Evolutionary conservation across 2,329 filamentous ascomycete genomes (phyloP).

Genomic region (Calonectria leucothoes): DNA sequence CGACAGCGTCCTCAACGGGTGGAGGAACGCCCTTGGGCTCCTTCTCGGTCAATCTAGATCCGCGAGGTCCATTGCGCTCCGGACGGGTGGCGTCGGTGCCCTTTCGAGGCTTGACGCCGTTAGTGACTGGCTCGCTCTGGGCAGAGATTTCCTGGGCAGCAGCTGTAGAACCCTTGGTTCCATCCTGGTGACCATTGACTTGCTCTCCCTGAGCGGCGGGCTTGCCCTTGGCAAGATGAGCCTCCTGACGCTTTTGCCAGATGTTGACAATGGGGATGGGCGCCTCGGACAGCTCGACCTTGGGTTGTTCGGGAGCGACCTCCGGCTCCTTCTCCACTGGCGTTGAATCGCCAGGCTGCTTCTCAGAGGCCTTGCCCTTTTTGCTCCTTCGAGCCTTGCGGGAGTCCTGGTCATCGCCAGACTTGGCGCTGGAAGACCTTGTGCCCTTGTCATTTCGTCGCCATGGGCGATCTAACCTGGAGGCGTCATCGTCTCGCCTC

Average conservation of each 20-base stretch:
- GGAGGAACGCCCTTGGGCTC: constrained; percentile 60
- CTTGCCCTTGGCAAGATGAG: constrained; percentile 66
- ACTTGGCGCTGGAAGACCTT: constrained; percentile 72
- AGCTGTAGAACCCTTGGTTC: constrained; percentile 55
- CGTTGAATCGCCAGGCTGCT: constrained; percentile 61
- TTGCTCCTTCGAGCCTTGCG: constrained; percentile 68
- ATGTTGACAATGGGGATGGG: constrained; percentile 86
- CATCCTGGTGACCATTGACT: constrained; percentile 49
- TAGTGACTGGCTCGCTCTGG: constrained; percentile 44
- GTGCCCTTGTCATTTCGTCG: constrained; percentile 60
- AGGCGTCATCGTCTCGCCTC: constrained; percentile 53
- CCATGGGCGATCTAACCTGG: constrained; percentile 53
- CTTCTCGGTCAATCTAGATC: constrained; percentile 58
- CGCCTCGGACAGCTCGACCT: constrained; percentile 80
- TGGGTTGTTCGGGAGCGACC: constrained; percentile 57
- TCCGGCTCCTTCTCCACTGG: constrained; percentile 68
- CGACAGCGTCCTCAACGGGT: constrained; percentile 78
- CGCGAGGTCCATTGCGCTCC: constrained; percentile 59
- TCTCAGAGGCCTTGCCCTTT: constrained; percentile 62
- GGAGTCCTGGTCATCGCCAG: constrained; percentile 69
- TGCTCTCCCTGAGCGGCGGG: constrained; percentile 51
- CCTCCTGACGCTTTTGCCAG: constrained; percentile 85
- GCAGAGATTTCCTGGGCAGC: constrained; percentile 37
- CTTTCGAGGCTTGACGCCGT: constrained; percentile 56
- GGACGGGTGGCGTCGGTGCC: constrained; percentile 53